Percentiles rank a stretch among this genome's conserved stretches.
Evolutionary conservation across 2,329 filamentous ascomycete genomes (phyloP).

Genomic region (Dactylellina parvicollis): DNA sequence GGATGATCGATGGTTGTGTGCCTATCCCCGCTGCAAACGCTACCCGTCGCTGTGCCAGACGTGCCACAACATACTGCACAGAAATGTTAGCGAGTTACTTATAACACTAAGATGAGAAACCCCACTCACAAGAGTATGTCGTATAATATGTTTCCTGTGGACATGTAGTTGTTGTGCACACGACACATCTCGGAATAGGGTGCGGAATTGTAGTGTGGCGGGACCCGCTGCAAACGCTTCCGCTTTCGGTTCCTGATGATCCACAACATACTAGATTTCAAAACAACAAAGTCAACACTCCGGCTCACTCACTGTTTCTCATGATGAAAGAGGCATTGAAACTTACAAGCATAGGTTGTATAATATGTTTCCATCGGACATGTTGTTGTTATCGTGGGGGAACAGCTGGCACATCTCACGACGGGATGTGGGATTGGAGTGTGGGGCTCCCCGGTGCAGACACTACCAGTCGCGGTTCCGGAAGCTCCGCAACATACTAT

Average conservation of each 20-base stretch:
- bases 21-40: not conserved
- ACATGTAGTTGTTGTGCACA: slow-evolving; percentile 14
- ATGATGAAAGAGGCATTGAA: not conserved
- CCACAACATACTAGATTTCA: slow-evolving; percentile 24
- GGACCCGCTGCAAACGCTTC: slow-evolving; percentile 32
- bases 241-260: slow-evolving; percentile 23
- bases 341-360: slow-evolving; percentile 33
- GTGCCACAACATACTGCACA: slow-evolving; percentile 11
- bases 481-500: slow-evolving; percentile 17
- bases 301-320: not conserved
- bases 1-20: not conserved
- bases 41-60: slow-evolving; percentile 6
- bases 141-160: slow-evolving; percentile 48
- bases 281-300: not conserved
- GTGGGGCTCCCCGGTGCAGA: slow-evolving; percentile 7
- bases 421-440: not conserved
- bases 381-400: slow-evolving; percentile 14
- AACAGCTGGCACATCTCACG: slow-evolving; percentile 22
- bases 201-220: slow-evolving; percentile 13
- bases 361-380: slow-evolving; percentile 46
- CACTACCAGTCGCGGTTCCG: slow-evolving; percentile 9
- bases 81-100: not conserved
- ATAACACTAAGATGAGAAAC: not conserved
- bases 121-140: slow-evolving; percentile 24
- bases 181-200: too few relatives aligned